Evolutionary conservation across 176 grass and related monocot genomes (phyloP), one percentile per base, ranked within the genome.

Genomic region (Cenchrus purpureus): DNA sequence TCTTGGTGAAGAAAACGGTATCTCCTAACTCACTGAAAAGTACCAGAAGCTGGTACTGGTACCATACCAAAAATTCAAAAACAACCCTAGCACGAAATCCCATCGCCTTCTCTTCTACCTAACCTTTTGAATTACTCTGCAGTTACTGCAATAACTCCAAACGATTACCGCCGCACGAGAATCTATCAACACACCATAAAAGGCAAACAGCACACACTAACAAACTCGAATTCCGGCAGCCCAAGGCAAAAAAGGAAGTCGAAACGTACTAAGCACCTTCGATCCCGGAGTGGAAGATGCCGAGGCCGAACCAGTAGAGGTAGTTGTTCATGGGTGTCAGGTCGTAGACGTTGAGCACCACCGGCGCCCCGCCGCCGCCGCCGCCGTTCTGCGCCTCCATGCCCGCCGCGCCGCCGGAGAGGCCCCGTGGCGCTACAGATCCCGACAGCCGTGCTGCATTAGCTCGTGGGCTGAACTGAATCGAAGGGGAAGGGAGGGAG

Each of bases 261-360:
- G 7, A 70, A 4, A 31, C 9, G 5, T 57, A 9, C 49, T 77
- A 7, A 40, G 8, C 40, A 95, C 93, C 93, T 95, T 95, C 88
- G 83, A 95, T 88, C 51, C 93, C 90, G 69, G 93, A 95, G 80
- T 92, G 93, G 83, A 92, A 95, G 60, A 95, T 43, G 10, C 93
- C 90, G 52, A 95, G 88, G 87, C 90, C 93, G 68, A 92, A 60
- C 87, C 88, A 90, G 55, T 95, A 95, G 53, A 95, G 88, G 58
- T 95, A 95, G 4, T 90, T 86, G 79, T 95, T 95, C 40, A 88
- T 83, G 71, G 90, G 93, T 40, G 90, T 88, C 34, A 95, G 77
- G 86, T 95, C 90, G 85, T 95, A 95, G 40, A 95, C 90, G 76
- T 95, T 92, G 82, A 95, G 73, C 59, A 91, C 62, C 71, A 94